Conservation (phyloP, 164 flowering plant genomes). For the Berberis vulgaris region DNA sequence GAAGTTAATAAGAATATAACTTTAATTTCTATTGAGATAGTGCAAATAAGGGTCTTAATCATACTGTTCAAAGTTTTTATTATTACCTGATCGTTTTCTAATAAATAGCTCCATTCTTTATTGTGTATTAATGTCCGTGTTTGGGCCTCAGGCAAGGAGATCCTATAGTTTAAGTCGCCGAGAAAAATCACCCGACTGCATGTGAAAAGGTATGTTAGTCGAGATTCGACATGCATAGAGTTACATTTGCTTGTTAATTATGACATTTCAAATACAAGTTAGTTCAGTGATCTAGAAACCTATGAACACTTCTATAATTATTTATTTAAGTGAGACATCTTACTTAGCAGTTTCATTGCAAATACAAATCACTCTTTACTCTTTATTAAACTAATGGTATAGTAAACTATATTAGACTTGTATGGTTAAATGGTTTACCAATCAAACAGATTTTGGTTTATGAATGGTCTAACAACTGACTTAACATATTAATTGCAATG, state of each 20-base stretch:
- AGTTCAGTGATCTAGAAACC: neutral
- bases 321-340: no score
- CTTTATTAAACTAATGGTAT: no score
- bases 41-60: no score
- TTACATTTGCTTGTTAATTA: neutral
- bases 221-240: neutral
- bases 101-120: slow-evolving; percentile 19
- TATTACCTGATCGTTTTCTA: slow-evolving; percentile 27
- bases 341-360: no score
- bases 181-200: slow-evolving; percentile 29
- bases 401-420: no score
- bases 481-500: neutral
- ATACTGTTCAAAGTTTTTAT: neutral
- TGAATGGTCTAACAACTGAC: slow-evolving; percentile 11
- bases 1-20: no score
- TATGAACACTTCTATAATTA: no score
- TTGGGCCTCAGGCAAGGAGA: slow-evolving; percentile 22
- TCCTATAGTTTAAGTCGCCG: slow-evolving; percentile 35
- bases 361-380: no score
- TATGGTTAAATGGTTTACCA: neutral
- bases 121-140: slow-evolving; percentile 19
- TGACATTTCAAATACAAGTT: neutral
- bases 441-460: neutral
- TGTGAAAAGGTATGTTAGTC: neutral
- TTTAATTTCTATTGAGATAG: no score